Evolutionary conservation across 2,329 filamentous ascomycete genomes (phyloP).

Genomic region (Polytolypa hystricis): DNA sequence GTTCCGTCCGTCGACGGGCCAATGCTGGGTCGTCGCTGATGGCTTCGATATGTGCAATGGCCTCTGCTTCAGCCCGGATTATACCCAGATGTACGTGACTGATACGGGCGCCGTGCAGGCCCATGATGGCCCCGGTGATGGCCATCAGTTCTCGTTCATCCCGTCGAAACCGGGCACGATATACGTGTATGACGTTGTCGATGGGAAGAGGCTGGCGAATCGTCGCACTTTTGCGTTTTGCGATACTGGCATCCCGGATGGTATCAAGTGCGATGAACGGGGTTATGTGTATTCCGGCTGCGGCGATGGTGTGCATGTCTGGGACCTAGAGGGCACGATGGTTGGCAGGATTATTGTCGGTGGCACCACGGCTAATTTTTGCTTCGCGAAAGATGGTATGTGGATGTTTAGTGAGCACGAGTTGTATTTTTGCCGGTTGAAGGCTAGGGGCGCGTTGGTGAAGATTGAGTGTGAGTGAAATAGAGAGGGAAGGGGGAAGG

Average conservation of each 20-base stretch:
- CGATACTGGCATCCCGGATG: conserved; percentile 34
- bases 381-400: conserved; percentile 26
- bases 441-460: conserved; percentile 11
- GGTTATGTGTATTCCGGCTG: conserved; percentile 47
- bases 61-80: conserved; percentile 32
- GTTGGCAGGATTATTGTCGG: conserved; percentile 49
- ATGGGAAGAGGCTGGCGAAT: conserved; percentile 36
- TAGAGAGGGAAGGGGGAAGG: not conserved
- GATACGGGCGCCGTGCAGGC: conserved; percentile 26
- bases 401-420: conserved; percentile 13
- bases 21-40: conserved; percentile 28
- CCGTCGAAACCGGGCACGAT: conserved; percentile 16
- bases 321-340: conserved; percentile 37
- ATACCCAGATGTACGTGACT: conserved; percentile 29
- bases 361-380: conserved; percentile 38
- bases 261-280: conserved; percentile 39
- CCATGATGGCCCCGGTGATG: conserved; percentile 11
- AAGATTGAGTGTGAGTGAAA: conserved; percentile 8
- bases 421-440: conserved; percentile 9
- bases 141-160: conserved; percentile 10
- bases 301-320: conserved; percentile 45
- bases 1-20: conserved; percentile 24
- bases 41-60: conserved; percentile 33
- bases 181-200: conserved; percentile 32
- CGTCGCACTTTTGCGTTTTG: conserved; percentile 43